A percentile compares a stretch with the other conserved stretches of the same genome.
These are phyloP conservation scores for Hypoxylon sp. DNA, from an alignment of 2,329 filamentous ascomycete species.

Conservation along the genomic window DNA sequence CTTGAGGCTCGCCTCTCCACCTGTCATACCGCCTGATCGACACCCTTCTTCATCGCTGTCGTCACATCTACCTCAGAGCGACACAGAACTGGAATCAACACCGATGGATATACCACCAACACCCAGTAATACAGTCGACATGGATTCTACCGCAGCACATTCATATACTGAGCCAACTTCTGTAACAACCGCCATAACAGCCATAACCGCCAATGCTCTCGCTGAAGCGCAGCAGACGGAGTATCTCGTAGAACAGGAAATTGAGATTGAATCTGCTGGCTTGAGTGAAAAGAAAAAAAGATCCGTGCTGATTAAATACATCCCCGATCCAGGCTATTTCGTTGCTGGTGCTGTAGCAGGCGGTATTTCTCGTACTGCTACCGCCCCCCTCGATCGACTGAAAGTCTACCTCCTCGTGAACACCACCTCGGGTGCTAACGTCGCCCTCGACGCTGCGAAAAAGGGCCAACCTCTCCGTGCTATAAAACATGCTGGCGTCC, in stretches of 20 bases:
- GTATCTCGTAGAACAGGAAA: conserved; percentile 42
- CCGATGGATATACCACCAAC: conserved; percentile 20
- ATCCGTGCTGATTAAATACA: conserved; percentile 72
- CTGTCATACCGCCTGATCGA: conserved; percentile 52
- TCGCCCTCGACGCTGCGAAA: conserved; percentile 73
- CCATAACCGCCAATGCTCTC: conserved; percentile 36
- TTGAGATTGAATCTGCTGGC: conserved; percentile 48
- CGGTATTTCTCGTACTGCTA: conserved; percentile 93
- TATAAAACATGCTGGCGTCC: conserved; percentile 72
- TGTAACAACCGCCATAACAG: conserved; percentile 30
- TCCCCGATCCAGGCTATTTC: conserved; percentile 96
- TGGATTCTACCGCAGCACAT: conserved; percentile 37
- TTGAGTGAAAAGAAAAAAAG: conserved; percentile 56
- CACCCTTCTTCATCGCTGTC: conserved; percentile 30
- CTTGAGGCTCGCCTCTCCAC: conserved; percentile 71
- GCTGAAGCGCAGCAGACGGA: conserved; percentile 38
- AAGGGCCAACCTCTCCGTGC: conserved; percentile 75
- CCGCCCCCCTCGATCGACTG: conserved; percentile 93
- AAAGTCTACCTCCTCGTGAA: conserved; percentile 98
- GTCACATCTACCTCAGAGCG: conserved; percentile 33
- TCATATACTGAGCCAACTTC: conserved; percentile 33
- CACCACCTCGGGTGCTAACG: conserved; percentile 71
- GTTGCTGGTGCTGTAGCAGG: conserved; percentile 94
- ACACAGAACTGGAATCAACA: conserved; percentile 29
- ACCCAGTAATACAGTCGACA: conserved; percentile 37